Conservation (phyloP, 2,329 filamentous ascomycete genomes). For the Paraphaeosphaeria minitans region DNA sequence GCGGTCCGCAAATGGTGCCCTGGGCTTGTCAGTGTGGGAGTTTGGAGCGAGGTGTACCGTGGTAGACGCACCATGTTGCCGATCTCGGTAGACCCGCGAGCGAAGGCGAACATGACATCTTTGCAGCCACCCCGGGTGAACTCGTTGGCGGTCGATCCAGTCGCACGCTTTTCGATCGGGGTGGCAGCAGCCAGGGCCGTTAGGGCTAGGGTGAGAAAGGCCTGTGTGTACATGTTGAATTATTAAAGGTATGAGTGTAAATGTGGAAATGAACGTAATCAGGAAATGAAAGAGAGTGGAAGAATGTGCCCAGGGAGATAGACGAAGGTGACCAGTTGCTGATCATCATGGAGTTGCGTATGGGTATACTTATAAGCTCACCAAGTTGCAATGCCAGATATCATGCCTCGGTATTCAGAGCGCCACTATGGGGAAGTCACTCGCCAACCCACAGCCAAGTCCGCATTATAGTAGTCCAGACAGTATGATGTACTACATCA, state of each 20-base stretch:
- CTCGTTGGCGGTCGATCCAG: conserved; percentile 42
- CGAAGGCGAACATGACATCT: conserved; percentile 55
- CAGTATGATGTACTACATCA: background rate
- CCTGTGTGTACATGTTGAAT: conserved; percentile 32
- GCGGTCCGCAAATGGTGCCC: conserved; percentile 44
- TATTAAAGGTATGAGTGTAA: background rate
- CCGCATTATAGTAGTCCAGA: background rate
- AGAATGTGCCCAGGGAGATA: background rate
- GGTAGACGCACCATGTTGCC: conserved; percentile 52
- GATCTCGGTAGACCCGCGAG: conserved; percentile 55
- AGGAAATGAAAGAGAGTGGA: background rate
- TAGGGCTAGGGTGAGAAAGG: conserved; percentile 29
- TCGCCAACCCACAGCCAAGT: conserved; percentile 10
- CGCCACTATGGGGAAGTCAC: background rate
- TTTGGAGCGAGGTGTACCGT: conserved; percentile 24
- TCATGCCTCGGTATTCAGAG: background rate
- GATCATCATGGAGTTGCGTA: background rate
- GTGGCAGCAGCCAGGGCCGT: conserved; percentile 26
- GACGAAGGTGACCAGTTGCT: background rate
- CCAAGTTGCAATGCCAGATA: background rate
- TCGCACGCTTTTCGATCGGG: conserved; percentile 36
- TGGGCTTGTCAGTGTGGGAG: conserved; percentile 25
- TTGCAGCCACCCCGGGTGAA: conserved; percentile 49
- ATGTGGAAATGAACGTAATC: background rate
- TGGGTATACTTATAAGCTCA: conserved; percentile 8